Evolutionary conservation across 169 alveolate species (phyloP).

Genomic region (Eimeria brunetti): DNA sequence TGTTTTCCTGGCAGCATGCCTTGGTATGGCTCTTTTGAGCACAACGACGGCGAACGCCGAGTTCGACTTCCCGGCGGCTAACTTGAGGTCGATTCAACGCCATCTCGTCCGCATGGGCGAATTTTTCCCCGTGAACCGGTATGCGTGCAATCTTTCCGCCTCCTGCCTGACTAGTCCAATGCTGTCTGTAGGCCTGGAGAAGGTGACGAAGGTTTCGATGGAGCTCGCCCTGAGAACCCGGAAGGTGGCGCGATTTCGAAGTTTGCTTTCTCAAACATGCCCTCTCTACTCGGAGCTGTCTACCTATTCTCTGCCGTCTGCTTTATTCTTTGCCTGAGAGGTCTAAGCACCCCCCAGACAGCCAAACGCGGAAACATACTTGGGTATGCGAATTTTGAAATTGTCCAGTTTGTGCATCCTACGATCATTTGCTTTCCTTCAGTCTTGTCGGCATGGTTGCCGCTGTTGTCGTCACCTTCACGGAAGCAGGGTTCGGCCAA

Average conservation of each 20-base stretch:
- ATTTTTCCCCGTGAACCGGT: constrained; percentile 80
- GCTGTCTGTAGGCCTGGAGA: constrained; percentile 75
- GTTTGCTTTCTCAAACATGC: constrained; percentile 68
- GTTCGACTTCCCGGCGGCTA: constrained; percentile 69
- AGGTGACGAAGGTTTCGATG: constrained; percentile 71
- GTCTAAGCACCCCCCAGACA: constrained; percentile 84
- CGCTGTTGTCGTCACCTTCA: constrained; percentile 83
- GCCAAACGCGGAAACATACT: constrained; percentile 85
- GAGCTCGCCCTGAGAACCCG: constrained; percentile 27
- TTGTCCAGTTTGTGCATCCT: neutral
- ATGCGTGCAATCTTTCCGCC: neutral
- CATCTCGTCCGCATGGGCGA: constrained; percentile 76
- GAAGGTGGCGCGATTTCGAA: constrained; percentile 62
- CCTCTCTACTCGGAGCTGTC: constrained; percentile 79
- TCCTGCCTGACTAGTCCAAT: neutral
- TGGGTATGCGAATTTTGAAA: constrained; percentile 68
- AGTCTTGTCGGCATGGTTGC: constrained; percentile 84
- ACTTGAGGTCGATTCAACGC: constrained; percentile 65
- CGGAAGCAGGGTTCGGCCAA: constrained; percentile 83
- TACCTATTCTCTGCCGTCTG: constrained; percentile 81
- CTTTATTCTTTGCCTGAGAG: constrained; percentile 84
- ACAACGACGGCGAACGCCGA: constrained; percentile 42
- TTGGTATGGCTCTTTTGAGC: constrained; percentile 56
- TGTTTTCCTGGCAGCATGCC: constrained; percentile 64
- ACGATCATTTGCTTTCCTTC: neutral